Base-by-base conservation (phyloP, 305 asterid genomes). In the Solanum chacoense region DNA sequence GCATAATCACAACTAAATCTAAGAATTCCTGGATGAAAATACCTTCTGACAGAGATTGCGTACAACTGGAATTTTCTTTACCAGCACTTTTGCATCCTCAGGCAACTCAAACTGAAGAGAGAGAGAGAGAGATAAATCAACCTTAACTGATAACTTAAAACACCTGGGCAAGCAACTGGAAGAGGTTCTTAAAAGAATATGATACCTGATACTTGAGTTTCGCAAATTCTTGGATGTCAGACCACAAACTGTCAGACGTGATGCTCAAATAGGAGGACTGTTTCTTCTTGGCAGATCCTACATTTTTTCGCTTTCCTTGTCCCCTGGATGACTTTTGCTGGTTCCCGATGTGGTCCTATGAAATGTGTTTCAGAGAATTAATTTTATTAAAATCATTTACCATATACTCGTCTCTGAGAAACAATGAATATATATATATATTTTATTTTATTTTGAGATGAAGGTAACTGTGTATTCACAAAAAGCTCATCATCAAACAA, bases 1-100 rank as follows among this genome's bases (percentile, higher is more conserved):
- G 28, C 18, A 31, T 83, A 31, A 83, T 83, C 73, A 45, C 73
- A 83, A 50, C 26, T 50, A 50, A 50, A 31, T 29, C 20, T 50
- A 83, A 29, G 86, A 83, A 20, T 85, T 84, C 71, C 84, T 74
- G 35, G 31, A 83, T 83, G 87, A 83, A 87, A 35, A 69, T 92
- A 97, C 99, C 98, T 97, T 97, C 83, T 92, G 96, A 93, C 98
- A 95, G 89, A 97, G 94, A 91, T 96, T 96, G 40, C 98, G 94
- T 69, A 96, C 88, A 71, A 94, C 98, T 87, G 97, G 95, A 89
- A 95, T 92, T 91, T 92, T 96, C 94, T 93, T 97, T 89, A 93
- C 98, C 74, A 86, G 91, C 76, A 90, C 83, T 90, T 93, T 91
- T 76, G 95, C 93, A 85, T 96, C 98, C 87, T 94, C 97, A 0